Evolutionary conservation across 139 green algal species (phyloP).

Genomic region (Eudorina sp.): DNA sequence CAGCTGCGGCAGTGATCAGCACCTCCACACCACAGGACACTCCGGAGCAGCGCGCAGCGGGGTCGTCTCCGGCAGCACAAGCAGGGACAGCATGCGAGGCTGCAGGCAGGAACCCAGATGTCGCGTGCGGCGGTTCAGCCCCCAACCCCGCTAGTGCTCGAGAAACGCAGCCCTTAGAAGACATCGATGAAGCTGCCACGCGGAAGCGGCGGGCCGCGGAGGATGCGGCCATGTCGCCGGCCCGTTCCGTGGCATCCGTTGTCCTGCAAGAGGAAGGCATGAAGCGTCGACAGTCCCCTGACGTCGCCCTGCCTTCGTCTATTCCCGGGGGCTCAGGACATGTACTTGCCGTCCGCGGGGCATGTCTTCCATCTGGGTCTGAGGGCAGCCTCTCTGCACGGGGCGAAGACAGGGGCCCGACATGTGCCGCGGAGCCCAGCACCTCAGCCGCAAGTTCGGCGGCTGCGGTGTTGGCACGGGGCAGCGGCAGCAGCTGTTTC

Average conservation of each 20-base stretch:
- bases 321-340: neutral
- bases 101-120: neutral
- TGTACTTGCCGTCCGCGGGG: neutral
- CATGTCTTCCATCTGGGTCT: neutral
- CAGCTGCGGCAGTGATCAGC: neutral
- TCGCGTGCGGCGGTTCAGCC: neutral
- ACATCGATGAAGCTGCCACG: neutral
- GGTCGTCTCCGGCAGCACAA: neutral
- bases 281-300: constrained; percentile 62
- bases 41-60: no score
- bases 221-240: constrained; percentile 51
- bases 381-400: neutral
- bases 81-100: neutral
- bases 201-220: constrained; percentile 67
- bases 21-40: no score
- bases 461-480: no score
- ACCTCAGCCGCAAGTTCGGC: no score
- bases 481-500: no score
- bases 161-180: neutral
- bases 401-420: neutral
- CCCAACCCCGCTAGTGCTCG: neutral
- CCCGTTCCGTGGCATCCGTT: constrained; percentile 46
- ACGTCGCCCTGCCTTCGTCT: neutral
- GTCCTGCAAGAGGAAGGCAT: constrained; percentile 37
- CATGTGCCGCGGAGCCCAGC: no score